A percentile compares a stretch with the other conserved stretches of the same genome.
Conservation (phyloP, 2,329 filamentous ascomycete species). For the Aspergillus luchuensis region DNA sequence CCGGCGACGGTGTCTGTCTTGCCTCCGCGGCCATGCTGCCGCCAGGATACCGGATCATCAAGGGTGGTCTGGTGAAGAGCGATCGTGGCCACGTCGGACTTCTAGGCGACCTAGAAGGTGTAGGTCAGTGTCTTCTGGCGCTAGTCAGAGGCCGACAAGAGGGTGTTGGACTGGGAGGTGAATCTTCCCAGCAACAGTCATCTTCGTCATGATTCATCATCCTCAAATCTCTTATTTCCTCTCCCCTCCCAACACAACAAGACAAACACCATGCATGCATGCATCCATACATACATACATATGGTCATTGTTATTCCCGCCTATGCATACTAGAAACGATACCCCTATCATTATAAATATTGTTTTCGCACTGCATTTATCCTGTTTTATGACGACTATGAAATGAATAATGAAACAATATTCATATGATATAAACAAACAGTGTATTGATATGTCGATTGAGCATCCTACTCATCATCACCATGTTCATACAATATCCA, state of each 20-base stretch:
- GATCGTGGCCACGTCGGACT: constrained; percentile 87
- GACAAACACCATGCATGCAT: background rate
- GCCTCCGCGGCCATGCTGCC: constrained; percentile 85
- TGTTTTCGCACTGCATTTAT: background rate
- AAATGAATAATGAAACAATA: constrained; percentile 5
- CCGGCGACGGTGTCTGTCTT: constrained; percentile 86
- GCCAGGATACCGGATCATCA: constrained; percentile 72
- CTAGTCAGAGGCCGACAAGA: constrained; percentile 67
- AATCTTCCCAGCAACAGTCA: background rate
- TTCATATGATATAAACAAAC: background rate
- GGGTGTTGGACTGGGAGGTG: constrained; percentile 67
- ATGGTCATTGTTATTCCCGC: background rate
- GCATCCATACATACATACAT: background rate
- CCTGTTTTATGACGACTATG: constrained; percentile 5
- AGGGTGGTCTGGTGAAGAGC: constrained; percentile 73
- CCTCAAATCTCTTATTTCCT: background rate
- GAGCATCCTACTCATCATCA: too few species aligned
- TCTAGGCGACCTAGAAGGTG: constrained; percentile 78
- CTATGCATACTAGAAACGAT: background rate
- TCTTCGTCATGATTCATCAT: constrained; percentile 6
- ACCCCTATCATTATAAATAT: background rate
- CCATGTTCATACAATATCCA: too few species aligned
- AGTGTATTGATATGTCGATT: too few species aligned
- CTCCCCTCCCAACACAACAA: constrained; percentile 10
- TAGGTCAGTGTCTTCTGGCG: constrained; percentile 72